These are phyloP conservation scores for Kodamaea ohmeri DNA, from an alignment of 1,139 yeast genomes.

Conservation along the genomic window DNA sequence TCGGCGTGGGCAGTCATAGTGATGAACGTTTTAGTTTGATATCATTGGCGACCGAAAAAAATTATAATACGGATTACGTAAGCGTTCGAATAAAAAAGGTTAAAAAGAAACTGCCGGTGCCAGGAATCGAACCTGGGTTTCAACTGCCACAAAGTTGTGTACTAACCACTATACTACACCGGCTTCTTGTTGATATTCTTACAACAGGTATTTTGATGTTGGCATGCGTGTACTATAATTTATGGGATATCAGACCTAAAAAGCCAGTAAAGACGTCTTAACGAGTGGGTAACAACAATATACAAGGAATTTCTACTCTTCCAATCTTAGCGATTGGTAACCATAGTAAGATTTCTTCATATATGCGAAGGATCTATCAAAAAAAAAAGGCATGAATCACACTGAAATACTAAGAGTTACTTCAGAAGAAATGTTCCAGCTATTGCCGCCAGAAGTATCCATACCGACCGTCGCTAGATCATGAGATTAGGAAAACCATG, in stretches of 20 bases:
- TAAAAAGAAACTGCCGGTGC: conserved; percentile 42
- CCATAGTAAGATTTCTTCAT: no score
- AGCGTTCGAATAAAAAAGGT: neutral
- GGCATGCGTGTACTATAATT: neutral
- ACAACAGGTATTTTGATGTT: neutral
- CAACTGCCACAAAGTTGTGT: conserved; percentile 57
- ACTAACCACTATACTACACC: conserved; percentile 50
- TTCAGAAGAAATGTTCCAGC: no score
- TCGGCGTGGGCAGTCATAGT: conserved; percentile 18
- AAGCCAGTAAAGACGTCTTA: no score
- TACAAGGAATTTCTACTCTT: no score
- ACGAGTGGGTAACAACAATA: neutral
- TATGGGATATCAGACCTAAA: no score
- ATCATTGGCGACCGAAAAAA: conserved; percentile 8
- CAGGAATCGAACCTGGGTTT: conserved; percentile 58
- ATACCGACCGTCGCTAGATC: no score
- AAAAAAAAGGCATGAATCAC: no score
- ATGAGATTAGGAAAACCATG: no score
- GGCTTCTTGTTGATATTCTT: conserved; percentile 12
- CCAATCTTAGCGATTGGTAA: no score
- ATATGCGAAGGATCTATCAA: no score
- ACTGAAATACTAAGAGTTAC: no score
- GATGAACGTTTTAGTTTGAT: conserved; percentile 6
- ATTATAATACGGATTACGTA: conserved; percentile 1
- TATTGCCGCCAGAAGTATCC: no score